Conservation (phyloP, 2,329 filamentous ascomycete species). For the Paecilomyces sp. region DNA sequence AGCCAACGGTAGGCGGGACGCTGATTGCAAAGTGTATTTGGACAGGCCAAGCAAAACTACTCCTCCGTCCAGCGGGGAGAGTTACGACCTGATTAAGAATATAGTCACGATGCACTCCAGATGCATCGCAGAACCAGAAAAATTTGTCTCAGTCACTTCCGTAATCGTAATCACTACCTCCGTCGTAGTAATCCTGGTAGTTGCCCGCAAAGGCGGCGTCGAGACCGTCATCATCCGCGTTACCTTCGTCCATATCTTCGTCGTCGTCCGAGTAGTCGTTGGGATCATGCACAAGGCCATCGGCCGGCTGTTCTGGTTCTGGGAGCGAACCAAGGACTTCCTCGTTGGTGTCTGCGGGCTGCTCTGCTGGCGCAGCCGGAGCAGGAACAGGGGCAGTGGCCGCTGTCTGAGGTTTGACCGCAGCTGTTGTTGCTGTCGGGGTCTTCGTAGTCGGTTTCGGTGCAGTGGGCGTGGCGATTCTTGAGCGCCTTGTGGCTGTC, state of each 20-base stretch:
- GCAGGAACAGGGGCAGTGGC: conserved; percentile 7
- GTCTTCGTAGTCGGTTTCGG: conserved; percentile 7
- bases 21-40: not conserved
- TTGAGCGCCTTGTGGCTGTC: conserved; percentile 9
- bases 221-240: conserved; percentile 25
- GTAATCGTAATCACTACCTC: conserved; percentile 30
- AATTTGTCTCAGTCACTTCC: conserved; percentile 16
- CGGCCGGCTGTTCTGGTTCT: conserved; percentile 5
- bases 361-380: conserved; percentile 5
- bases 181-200: conserved; percentile 25
- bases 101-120: not conserved
- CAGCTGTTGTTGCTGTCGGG: conserved; percentile 1
- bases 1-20: not conserved
- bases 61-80: not conserved
- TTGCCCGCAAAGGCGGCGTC: conserved; percentile 31
- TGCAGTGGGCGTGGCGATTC: conserved; percentile 9
- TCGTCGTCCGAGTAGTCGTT: conserved; percentile 10
- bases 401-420: conserved; percentile 5
- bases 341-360: conserved; percentile 12
- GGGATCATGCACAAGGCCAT: conserved; percentile 15
- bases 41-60: not conserved
- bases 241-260: conserved; percentile 27
- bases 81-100: not conserved
- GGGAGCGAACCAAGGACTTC: conserved; percentile 17
- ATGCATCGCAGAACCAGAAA: not conserved